Conservation (phyloP, 2,329 filamentous ascomycete genomes). For the Truncatella angustata region DNA sequence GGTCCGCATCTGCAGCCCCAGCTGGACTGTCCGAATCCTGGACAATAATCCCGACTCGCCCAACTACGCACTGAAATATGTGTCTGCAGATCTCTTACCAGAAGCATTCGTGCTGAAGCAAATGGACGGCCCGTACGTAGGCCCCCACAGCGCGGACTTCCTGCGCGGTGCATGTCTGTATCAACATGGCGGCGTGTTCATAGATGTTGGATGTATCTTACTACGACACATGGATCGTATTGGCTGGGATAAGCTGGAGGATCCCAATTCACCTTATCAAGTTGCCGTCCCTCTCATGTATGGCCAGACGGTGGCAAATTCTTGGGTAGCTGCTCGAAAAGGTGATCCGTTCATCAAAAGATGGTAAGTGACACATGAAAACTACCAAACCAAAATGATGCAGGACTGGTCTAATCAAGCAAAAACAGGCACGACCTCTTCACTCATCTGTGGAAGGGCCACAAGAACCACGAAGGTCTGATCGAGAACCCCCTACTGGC, state of each 20-base stretch:
- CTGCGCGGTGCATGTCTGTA: constrained; percentile 40
- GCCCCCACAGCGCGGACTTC: constrained; percentile 45
- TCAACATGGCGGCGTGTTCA: constrained; percentile 40
- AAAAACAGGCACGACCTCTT: constrained; percentile 37
- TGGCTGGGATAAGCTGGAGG: constrained; percentile 35
- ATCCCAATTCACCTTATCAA: constrained; percentile 33
- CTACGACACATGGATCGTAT: constrained; percentile 39
- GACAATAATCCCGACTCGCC: constrained; percentile 33
- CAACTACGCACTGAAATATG: constrained; percentile 33
- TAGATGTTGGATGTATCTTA: constrained; percentile 41
- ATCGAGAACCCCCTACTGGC: constrained; percentile 22
- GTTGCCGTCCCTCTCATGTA: constrained; percentile 24
- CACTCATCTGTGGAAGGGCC: constrained; percentile 27
- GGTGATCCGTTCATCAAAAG: constrained; percentile 1
- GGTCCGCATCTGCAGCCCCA: constrained; percentile 32
- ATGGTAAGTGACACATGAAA: constrained; percentile 14
- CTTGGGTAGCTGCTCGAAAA: constrained; percentile 1
- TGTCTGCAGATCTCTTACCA: constrained; percentile 33
- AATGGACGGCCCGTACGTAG: constrained; percentile 42
- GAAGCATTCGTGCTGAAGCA: constrained; percentile 38
- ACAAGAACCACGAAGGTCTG: constrained; percentile 24
- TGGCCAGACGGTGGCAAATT: not conserved
- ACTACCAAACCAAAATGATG: constrained; percentile 12
- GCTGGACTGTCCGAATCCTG: constrained; percentile 40
- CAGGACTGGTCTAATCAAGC: constrained; percentile 33